Evolutionary conservation across 1,284 basidiomycete species (phyloP).

Genomic region (Schizopora paradoxa): DNA sequence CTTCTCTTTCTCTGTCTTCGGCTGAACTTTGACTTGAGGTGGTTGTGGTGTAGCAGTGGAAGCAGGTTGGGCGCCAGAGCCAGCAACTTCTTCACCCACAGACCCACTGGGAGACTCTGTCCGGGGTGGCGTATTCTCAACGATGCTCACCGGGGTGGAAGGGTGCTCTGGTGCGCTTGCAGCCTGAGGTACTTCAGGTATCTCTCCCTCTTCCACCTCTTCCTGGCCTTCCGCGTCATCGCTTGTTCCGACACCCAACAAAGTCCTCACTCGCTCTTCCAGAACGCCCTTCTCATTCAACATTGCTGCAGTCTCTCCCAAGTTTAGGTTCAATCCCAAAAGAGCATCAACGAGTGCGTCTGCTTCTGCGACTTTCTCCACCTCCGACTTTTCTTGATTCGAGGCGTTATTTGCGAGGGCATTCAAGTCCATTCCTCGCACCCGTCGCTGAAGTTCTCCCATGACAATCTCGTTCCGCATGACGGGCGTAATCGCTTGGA

Average conservation of each 20-base stretch:
- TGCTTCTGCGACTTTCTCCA: slow-evolving; percentile 50
- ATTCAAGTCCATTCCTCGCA: slow-evolving; percentile 55
- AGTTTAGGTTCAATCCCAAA: slow-evolving; percentile 61
- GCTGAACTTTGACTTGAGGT: too few relatives aligned
- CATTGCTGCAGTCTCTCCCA: slow-evolving; percentile 69
- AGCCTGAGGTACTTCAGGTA: slow-evolving; percentile 50
- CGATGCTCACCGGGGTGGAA: slow-evolving; percentile 73
- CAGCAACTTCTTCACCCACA: slow-evolving; percentile 26
- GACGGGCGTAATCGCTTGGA: slow-evolving; percentile 73
- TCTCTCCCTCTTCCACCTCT: slow-evolving; percentile 34
- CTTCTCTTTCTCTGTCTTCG: slow-evolving; percentile 75
- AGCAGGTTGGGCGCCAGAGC: slow-evolving; percentile 13
- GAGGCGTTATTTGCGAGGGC: too few relatives aligned
- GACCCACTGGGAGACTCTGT: slow-evolving; percentile 78
- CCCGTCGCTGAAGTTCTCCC: slow-evolving; percentile 72
- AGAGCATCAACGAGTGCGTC: slow-evolving; percentile 65
- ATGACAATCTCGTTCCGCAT: slow-evolving; percentile 80
- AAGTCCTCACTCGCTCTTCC: too few relatives aligned
- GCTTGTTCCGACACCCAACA: too few relatives aligned
- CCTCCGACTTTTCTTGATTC: too few relatives aligned
- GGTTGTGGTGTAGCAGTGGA: slow-evolving; percentile 46
- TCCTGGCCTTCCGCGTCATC: slow-evolving; percentile 36
- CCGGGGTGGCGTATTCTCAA: slow-evolving; percentile 68
- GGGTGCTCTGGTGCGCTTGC: slow-evolving; percentile 80
- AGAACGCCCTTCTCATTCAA: slow-evolving; percentile 39